These are phyloP conservation scores for Hibiscus tridactylites DNA, from an alignment of 345 rosid species.

Conservation along the genomic window DNA sequence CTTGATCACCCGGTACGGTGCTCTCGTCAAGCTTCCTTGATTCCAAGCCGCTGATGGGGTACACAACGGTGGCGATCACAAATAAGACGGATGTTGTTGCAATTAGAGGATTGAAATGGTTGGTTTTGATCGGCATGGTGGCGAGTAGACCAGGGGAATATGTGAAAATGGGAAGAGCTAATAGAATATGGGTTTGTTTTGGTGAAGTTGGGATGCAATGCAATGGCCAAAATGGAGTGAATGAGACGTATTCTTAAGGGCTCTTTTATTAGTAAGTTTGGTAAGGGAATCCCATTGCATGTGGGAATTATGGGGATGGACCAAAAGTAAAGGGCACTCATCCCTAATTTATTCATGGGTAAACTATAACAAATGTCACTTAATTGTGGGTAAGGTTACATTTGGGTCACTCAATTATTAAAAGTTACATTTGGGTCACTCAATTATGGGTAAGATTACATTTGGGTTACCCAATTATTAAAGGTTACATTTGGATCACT, in stretches of 20 bases:
- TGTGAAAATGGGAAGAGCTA: not conserved
- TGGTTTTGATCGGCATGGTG: not conserved
- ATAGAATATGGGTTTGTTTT: not conserved
- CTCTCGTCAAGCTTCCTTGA: constrained; percentile 34
- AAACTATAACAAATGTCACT: no score
- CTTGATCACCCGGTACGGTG: constrained; percentile 16
- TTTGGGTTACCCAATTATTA: no score
- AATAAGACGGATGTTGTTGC: constrained; percentile 3
- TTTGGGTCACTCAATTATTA: no score
- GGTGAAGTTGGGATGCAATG: no score
- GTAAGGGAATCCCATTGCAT: constrained; percentile 20
- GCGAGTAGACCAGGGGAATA: not conserved
- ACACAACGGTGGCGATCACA: constrained; percentile 11
- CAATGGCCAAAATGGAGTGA: constrained; percentile 10
- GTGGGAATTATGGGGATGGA: constrained; percentile 10
- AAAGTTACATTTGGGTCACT: no score
- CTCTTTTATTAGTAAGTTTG: not conserved
- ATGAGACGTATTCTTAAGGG: constrained; percentile 13
- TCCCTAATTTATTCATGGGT: no score
- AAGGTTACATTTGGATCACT: no score
- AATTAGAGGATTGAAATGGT: not conserved
- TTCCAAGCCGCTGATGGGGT: constrained; percentile 12
- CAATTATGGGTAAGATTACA: no score
- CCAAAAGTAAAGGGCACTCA: constrained; percentile 10
- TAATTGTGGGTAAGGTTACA: no score